Conservation (phyloP, 495 filamentous ascomycete species). For the Podospora tetraspora region DNA sequence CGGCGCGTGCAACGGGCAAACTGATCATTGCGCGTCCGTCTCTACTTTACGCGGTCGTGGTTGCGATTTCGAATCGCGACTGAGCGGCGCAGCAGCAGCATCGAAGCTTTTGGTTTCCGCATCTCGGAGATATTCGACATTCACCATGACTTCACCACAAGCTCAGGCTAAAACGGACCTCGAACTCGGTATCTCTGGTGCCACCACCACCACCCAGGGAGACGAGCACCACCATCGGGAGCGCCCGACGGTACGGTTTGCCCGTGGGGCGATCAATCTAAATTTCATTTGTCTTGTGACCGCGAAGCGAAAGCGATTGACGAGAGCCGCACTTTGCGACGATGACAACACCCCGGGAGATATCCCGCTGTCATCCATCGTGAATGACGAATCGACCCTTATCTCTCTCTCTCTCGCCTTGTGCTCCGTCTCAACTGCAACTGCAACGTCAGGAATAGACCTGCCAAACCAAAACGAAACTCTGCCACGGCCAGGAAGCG, state of each 20-base stretch:
- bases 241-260: background rate
- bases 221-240: background rate
- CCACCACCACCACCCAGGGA: background rate
- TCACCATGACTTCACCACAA: too few relatives aligned
- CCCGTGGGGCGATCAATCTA: slow-evolving; percentile 9
- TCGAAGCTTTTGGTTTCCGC: background rate
- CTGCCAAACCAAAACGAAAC: background rate
- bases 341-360: too few relatives aligned
- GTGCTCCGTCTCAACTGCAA: background rate
- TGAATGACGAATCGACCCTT: background rate
- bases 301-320: background rate
- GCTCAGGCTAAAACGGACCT: background rate
- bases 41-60: background rate
- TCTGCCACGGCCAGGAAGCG: background rate
- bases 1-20: background rate
- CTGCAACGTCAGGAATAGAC: background rate
- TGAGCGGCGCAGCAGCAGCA: background rate
- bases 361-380: background rate
- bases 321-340: background rate
- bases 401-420: background rate
- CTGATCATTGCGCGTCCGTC: background rate
- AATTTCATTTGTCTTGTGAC: slow-evolving; percentile 5
- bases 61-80: background rate
- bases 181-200: background rate
- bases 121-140: background rate